phyloP scores from a whole-genome alignment of 2,329 filamentous ascomycete genomes.

The Sphaerostilbella broomeana region DNA sequence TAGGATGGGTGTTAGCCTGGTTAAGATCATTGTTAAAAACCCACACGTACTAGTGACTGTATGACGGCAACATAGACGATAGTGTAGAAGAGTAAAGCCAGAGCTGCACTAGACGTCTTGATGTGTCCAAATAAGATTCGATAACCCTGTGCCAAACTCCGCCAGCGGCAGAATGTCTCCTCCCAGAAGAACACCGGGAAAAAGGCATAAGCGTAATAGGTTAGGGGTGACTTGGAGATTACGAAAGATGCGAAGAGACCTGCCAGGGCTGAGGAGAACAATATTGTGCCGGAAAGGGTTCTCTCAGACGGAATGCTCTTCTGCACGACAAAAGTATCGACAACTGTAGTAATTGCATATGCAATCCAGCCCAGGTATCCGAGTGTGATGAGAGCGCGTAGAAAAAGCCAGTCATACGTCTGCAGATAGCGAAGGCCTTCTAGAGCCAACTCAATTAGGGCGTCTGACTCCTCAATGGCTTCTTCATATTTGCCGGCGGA shows the following conservation, averaged over 20 bases:
- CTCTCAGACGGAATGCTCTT: slow-evolving; percentile 59
- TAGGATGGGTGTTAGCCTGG: slow-evolving; percentile 36
- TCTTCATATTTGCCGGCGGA: slow-evolving; percentile 59
- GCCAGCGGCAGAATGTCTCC: slow-evolving; percentile 75
- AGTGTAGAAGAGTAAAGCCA: slow-evolving; percentile 57
- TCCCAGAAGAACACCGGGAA: slow-evolving; percentile 97
- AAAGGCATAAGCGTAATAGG: slow-evolving; percentile 86
- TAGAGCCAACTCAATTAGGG: slow-evolving; percentile 69
- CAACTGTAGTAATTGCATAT: slow-evolving; percentile 80
- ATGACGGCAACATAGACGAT: slow-evolving; percentile 67
- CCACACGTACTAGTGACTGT: slow-evolving; percentile 65
- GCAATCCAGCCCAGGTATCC: slow-evolving; percentile 96
- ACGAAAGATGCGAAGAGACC: slow-evolving; percentile 72
- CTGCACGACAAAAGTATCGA: slow-evolving; percentile 81
- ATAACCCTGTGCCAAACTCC: slow-evolving; percentile 60
- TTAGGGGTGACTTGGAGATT: slow-evolving; percentile 68
- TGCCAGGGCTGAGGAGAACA: slow-evolving; percentile 72
- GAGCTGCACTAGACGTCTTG: slow-evolving; percentile 48
- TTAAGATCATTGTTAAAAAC: too few species aligned
- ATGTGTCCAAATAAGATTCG: slow-evolving; percentile 64
- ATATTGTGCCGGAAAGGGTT: slow-evolving; percentile 48
- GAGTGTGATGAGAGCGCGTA: slow-evolving; percentile 78
- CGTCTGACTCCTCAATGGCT: slow-evolving; percentile 71
- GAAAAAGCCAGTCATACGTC: slow-evolving; percentile 97
- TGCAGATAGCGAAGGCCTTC: slow-evolving; percentile 88